Base-by-base conservation (phyloP, 768 basidiomycete species). In the Suillus subluteus region DNA sequence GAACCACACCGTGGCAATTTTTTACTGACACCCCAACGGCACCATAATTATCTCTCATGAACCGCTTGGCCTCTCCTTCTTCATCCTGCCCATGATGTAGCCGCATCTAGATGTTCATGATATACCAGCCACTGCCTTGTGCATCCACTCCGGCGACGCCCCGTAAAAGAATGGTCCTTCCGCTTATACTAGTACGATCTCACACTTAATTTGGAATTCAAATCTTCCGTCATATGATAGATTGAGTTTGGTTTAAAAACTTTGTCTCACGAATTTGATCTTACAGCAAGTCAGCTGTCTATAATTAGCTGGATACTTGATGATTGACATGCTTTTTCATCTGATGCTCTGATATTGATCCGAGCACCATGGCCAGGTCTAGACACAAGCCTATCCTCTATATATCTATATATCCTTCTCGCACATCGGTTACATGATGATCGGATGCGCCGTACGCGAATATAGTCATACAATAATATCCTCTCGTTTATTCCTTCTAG, bases 401-500 rank as follows among this genome's bases (percentile, higher is more conserved):
- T 15, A 15, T 52, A 12, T 46, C 32, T 26, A 8, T n/a, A 46
- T 46, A 46, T n/a, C n/a, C 48, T 52, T 52, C 50, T 52, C 50
- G 26, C 37, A 48, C 54, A 37, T 64, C 44, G 30, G 35, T 18
- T 32, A 62, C 18, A 38, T 38, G 37, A 44, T 38, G 40, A 37
- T 44, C 61, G 18, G 21, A 62, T 21, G 4, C 21, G 18, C 55
- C 9, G 43, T 44, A 18, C 16, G 15, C 38, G 21, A 56, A 56
- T 35, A 56, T 32, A 55, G n/a, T 26, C 38, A 2, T 58, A 40
- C 38, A 58, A 37, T 54, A 55, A 32, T 46, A 41, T 56, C 26
- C 12, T 37, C 52, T 58, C 56, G 38, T 48, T 35, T 26, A 21
- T 26, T 35, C 26, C 52, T 52, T 32, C 83, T 87, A 94, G 79